Evolutionary conservation across 352 stramenopile species (phyloP), one percentile per base, ranked within the genome.

Genomic region (Phytophthora chlamydospora): DNA sequence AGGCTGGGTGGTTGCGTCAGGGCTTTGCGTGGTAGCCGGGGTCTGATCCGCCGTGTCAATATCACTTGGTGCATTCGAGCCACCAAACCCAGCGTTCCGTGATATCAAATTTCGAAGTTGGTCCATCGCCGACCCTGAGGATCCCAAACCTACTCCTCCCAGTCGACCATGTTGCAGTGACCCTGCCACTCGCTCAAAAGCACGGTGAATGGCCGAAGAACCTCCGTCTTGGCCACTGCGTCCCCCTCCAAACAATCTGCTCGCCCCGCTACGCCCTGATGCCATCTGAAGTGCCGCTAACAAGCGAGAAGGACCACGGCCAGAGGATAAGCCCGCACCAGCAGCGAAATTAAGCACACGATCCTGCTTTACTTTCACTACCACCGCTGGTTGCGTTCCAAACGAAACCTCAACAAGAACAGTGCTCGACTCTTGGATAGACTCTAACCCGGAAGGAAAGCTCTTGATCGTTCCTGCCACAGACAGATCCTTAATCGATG

Each of bases 361-460:
- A 57, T 80, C 72, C 66, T 93, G 81, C 16, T 84, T 68, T 2
- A 90, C 84, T 41, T 81, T 89, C 31, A 93, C 62, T 9, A 64
- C 40, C 3, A 75, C 38, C 6, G 73, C 42, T 3, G 63, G 35
- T 38, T 82, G 45, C 14, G 50, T 41, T 16, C 79, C 79, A 49
- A 90, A 89, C 3, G 63, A 69, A 11, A 91, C 67, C 40, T 86
- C 74, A 8, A 93, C 62, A 49, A 78, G 56, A 31, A 90, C 78
- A 17, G 58, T 77, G 7, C 66, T 66, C 2, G 70, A 74, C 31
- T 80, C 68, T 9, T 61, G 68, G 38, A 88, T 75, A 6, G 76
- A 80, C 29, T 87, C 76, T 16, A 83, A 47, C 1, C 77, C 79
- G 13, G 77, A 68, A 32, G 81, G 78, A 21, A 89, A 89, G 29